These are phyloP conservation scores for Ceratocystis albifundus DNA, from an alignment of 2,329 filamentous ascomycete species.

Conservation along the genomic window DNA sequence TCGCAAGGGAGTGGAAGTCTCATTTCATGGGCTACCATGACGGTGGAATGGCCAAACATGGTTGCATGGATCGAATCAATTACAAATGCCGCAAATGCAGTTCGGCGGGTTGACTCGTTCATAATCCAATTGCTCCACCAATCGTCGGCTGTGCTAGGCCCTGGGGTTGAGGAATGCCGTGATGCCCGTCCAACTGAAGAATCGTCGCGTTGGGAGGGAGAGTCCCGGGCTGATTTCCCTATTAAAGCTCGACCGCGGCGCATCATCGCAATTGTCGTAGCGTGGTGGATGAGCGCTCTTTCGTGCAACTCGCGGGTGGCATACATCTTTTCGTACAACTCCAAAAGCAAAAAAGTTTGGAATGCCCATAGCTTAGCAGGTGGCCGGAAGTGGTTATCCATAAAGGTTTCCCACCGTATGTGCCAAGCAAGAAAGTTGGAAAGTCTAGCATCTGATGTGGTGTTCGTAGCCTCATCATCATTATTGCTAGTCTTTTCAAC, in stretches of 20 bases:
- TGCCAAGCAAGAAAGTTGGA: slow-evolving; percentile 89
- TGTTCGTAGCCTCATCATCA: slow-evolving; percentile 52
- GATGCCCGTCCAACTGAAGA: slow-evolving; percentile 38
- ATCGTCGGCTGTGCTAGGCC: slow-evolving; percentile 63
- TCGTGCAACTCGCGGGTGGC: slow-evolving; percentile 86
- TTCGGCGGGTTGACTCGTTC: slow-evolving; percentile 78
- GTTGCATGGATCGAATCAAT: slow-evolving; percentile 93
- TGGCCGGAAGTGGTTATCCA: slow-evolving; percentile 76
- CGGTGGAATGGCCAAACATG: slow-evolving; percentile 94
- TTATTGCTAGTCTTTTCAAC: slow-evolving; percentile 71
- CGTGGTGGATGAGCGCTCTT: slow-evolving; percentile 90
- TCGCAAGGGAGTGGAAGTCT: slow-evolving; percentile 83
- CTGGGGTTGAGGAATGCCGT: slow-evolving; percentile 49
- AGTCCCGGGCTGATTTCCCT: slow-evolving; percentile 69
- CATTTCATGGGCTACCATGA: slow-evolving; percentile 96
- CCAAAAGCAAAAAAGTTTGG: slow-evolving; percentile 75
- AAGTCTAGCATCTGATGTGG: slow-evolving; percentile 55
- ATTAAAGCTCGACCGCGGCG: slow-evolving; percentile 83
- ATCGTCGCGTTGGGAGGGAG: slow-evolving; percentile 60
- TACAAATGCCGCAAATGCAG: slow-evolving; percentile 86
- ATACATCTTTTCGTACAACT: slow-evolving; percentile 97
- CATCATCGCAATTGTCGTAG: slow-evolving; percentile 91
- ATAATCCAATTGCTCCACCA: slow-evolving; percentile 97
- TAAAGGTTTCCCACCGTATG: slow-evolving; percentile 91
- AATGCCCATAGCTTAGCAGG: slow-evolving; percentile 95